Conservation (phyloP, 495 filamentous ascomycete species). For the Penicillium cosmopolitanum region DNA sequence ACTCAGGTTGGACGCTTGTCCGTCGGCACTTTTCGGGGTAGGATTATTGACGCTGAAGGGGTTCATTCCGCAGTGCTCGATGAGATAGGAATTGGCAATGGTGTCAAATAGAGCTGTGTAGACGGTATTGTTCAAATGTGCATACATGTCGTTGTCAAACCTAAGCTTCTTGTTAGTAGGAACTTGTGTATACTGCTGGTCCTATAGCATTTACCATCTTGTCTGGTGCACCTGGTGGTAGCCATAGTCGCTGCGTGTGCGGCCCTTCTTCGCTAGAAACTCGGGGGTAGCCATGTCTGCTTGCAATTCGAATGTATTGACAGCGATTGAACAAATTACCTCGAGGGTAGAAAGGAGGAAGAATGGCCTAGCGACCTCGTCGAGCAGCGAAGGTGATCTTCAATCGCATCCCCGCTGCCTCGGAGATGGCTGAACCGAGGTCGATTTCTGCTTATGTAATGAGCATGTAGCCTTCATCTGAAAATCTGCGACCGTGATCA, state of each 20-base stretch:
- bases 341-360: background rate
- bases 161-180: constrained; percentile 41
- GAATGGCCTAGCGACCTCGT: constrained; percentile 5
- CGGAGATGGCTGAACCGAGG: constrained; percentile 27
- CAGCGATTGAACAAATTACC: background rate
- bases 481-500: background rate
- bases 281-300: constrained; percentile 36
- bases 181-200: background rate
- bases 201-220: constrained; percentile 66
- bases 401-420: constrained; percentile 18
- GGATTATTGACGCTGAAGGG: constrained; percentile 58
- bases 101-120: constrained; percentile 86
- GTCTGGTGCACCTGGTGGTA: constrained; percentile 85
- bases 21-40: constrained; percentile 17
- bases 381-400: constrained; percentile 8
- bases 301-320: background rate
- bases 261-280: constrained; percentile 62
- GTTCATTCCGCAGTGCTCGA: constrained; percentile 73
- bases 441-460: constrained; percentile 30
- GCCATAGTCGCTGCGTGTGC: constrained; percentile 68
- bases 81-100: constrained; percentile 87
- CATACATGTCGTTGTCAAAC: constrained; percentile 97
- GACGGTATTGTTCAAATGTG: constrained; percentile 82
- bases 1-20: constrained; percentile 16
- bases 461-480: constrained; percentile 11